Conservation (phyloP, 1,284 basidiomycete species). For the Naganishia albida region DNA sequence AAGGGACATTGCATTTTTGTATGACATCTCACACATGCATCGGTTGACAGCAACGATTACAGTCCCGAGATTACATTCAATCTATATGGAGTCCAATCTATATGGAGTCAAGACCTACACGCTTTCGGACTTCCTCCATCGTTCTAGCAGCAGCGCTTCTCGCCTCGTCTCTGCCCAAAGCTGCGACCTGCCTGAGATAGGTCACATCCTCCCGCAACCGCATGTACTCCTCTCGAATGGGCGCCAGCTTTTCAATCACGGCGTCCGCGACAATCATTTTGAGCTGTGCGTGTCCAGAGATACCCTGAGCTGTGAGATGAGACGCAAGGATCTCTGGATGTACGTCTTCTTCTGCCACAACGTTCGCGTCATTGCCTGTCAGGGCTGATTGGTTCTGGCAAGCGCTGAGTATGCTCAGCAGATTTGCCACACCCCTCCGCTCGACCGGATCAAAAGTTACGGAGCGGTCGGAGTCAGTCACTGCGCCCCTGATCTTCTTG, state of each 20-base stretch:
- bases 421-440: slow-evolving; percentile 81
- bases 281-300: slow-evolving; percentile 59
- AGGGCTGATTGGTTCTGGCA: slow-evolving; percentile 49
- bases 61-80: neutral
- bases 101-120: slow-evolving; percentile 62
- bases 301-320: slow-evolving; percentile 23
- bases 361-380: slow-evolving; percentile 34
- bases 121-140: slow-evolving; percentile 66
- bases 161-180: slow-evolving; percentile 67
- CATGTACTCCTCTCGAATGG: slow-evolving; percentile 70
- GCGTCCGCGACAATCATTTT: slow-evolving; percentile 75
- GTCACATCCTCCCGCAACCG: slow-evolving; percentile 63
- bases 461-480: slow-evolving; percentile 75
- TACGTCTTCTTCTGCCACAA: slow-evolving; percentile 58
- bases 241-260: slow-evolving; percentile 67
- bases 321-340: slow-evolving; percentile 50
- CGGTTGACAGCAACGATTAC: too few species aligned
- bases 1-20: too few species aligned
- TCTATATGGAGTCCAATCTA: slow-evolving; percentile 4
- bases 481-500: slow-evolving; percentile 74
- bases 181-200: slow-evolving; percentile 67
- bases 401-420: slow-evolving; percentile 74
- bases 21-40: neutral
- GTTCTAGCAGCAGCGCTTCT: slow-evolving; percentile 63
- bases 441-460: slow-evolving; percentile 74